Evolutionary conservation across 2,329 filamentous ascomycete genomes (phyloP).

Genomic region (Fusarium oxysporum): DNA sequence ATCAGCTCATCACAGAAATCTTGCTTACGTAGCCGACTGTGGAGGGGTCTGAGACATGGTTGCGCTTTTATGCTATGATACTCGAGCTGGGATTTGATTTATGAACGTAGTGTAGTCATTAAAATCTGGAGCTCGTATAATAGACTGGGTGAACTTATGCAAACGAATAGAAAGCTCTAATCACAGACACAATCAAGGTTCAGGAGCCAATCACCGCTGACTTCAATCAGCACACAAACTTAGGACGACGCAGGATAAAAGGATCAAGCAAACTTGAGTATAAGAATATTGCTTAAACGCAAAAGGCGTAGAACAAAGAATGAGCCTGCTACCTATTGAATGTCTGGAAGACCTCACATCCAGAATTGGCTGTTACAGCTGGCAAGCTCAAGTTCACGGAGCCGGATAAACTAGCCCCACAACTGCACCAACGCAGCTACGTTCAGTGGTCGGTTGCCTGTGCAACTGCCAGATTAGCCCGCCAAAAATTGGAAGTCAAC

Average conservation of each 20-base stretch:
- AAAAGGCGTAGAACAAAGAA: background rate
- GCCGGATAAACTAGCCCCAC: conserved; percentile 37
- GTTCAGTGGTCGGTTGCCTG: conserved; percentile 38
- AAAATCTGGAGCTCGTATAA: background rate
- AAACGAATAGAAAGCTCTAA: background rate
- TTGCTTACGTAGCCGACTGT: background rate
- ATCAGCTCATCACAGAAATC: conserved; percentile 25
- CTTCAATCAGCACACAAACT: background rate
- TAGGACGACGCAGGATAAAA: background rate
- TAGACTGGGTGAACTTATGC: background rate
- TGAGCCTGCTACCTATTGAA: background rate
- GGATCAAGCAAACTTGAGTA: background rate
- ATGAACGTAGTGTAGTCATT: background rate
- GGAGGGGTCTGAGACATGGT: conserved; percentile 3
- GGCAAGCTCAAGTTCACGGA: conserved; percentile 2
- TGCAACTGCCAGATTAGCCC: conserved; percentile 40
- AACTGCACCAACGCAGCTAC: conserved; percentile 10
- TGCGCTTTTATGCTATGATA: background rate
- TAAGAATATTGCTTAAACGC: no score
- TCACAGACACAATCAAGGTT: background rate
- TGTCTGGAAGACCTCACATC: background rate
- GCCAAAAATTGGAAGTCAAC: conserved; percentile 37
- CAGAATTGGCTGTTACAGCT: background rate
- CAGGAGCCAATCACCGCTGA: background rate
- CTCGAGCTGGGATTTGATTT: background rate